These are phyloP conservation scores for Helichrysum umbraculigerum DNA, from an alignment of 129 eudicot species.

Conservation along the genomic window DNA sequence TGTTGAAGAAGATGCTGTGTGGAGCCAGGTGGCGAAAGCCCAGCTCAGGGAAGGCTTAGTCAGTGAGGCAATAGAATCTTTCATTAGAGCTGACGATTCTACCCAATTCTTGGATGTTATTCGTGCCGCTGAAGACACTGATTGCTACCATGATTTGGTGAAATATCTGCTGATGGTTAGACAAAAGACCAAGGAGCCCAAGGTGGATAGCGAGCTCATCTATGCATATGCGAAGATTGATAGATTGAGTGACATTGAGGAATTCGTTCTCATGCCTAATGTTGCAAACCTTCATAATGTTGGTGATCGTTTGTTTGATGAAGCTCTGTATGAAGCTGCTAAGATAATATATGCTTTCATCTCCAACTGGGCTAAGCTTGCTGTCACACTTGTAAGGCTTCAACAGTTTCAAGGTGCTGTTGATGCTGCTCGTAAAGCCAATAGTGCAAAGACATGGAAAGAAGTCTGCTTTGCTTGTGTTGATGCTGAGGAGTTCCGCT, in stretches of 20 bases:
- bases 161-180: constrained; percentile 88
- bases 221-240: constrained; percentile 96
- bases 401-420: constrained; percentile 97
- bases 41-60: constrained; percentile 89
- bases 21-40: constrained; percentile 98
- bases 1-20: constrained; percentile 95
- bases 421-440: constrained; percentile 96
- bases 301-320: constrained; percentile 92
- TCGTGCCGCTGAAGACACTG: constrained; percentile 68
- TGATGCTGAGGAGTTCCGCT: constrained; percentile 96
- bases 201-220: constrained; percentile 89
- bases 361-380: constrained; percentile 95
- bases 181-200: constrained; percentile 89
- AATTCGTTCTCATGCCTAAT: constrained; percentile 93
- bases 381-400: constrained; percentile 76
- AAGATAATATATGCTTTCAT: constrained; percentile 94
- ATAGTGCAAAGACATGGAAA: constrained; percentile 95
- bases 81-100: constrained; percentile 91
- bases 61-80: constrained; percentile 93
- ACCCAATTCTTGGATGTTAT: constrained; percentile 90
- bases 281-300: constrained; percentile 91
- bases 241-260: constrained; percentile 87
- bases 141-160: constrained; percentile 84
- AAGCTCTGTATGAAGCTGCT: constrained; percentile 89
- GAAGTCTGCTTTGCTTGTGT: constrained; percentile 98